Conservation (phyloP, 352 stramenopile genomes). For the Elongisporangium prolatum region DNA sequence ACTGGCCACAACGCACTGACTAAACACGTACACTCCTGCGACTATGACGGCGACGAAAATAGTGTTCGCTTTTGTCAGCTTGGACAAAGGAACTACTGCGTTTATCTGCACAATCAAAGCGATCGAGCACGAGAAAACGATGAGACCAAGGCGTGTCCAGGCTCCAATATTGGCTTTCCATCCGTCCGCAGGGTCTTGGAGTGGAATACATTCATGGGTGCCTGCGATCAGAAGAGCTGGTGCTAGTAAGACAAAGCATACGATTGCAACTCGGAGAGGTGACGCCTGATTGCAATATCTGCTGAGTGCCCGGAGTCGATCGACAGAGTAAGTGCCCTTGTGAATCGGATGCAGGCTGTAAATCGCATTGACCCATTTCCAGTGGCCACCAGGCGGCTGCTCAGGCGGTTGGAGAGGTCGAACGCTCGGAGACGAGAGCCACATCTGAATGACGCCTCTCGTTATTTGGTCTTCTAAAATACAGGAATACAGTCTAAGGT, state of each 20-base stretch:
- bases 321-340: background rate
- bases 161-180: conserved; percentile 5
- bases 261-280: background rate
- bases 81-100: background rate
- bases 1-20: background rate
- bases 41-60: background rate
- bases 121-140: background rate
- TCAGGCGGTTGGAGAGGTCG: background rate
- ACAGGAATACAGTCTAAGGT: too few species aligned
- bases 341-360: background rate
- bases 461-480: too few species aligned
- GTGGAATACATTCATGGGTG: background rate
- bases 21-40: background rate
- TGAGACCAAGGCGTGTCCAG: background rate
- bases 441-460: too few species aligned
- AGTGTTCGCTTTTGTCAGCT: background rate
- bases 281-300: background rate
- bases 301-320: background rate
- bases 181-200: conserved; percentile 1
- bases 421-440: background rate
- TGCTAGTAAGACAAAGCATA: background rate
- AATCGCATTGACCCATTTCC: background rate
- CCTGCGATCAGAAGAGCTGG: background rate
- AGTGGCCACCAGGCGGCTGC: too few species aligned
- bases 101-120: background rate